phyloP scores from a whole-genome alignment of 305 asterid genomes.

The Fraxinus sp. region DNA sequence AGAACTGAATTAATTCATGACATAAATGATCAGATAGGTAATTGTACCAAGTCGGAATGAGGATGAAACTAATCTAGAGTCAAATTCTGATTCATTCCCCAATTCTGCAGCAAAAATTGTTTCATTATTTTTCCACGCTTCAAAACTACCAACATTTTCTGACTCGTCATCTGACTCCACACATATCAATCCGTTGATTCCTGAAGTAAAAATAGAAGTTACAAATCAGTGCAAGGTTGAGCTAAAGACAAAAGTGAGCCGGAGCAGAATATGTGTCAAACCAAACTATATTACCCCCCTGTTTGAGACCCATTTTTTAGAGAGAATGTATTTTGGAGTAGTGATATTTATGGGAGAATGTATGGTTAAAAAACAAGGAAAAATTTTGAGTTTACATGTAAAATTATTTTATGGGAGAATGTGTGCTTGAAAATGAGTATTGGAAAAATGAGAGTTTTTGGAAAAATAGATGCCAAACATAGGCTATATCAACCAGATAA shows the following conservation, averaged over 20 bases:
- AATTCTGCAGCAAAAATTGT: constrained; percentile 31
- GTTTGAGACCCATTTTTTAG: too few relatives aligned
- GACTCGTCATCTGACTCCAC: constrained; percentile 78
- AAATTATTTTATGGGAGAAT: too few relatives aligned
- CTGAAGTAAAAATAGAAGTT: constrained; percentile 32
- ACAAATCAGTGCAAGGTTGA: background rate
- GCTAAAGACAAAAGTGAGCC: background rate
- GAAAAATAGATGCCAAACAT: too few relatives aligned
- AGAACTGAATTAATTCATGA: constrained; percentile 13
- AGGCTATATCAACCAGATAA: background rate
- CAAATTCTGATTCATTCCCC: constrained; percentile 33
- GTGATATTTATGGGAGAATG: too few relatives aligned
- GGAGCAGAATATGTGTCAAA: constrained; percentile 12
- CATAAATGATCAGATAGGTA: constrained; percentile 26
- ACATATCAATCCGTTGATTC: constrained; percentile 45
- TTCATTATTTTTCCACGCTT: constrained; percentile 32
- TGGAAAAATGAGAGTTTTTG: too few relatives aligned
- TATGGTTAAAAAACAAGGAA: too few relatives aligned
- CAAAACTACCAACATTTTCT: constrained; percentile 35
- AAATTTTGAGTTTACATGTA: too few relatives aligned
- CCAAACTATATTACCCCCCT: background rate
- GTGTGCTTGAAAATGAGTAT: too few relatives aligned
- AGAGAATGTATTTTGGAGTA: too few relatives aligned
- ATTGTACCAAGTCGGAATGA: constrained; percentile 40
- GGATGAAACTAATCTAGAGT: constrained; percentile 39